phyloP scores from a whole-genome alignment of 2,329 filamentous ascomycete species.

The Raffaelea arxii region DNA sequence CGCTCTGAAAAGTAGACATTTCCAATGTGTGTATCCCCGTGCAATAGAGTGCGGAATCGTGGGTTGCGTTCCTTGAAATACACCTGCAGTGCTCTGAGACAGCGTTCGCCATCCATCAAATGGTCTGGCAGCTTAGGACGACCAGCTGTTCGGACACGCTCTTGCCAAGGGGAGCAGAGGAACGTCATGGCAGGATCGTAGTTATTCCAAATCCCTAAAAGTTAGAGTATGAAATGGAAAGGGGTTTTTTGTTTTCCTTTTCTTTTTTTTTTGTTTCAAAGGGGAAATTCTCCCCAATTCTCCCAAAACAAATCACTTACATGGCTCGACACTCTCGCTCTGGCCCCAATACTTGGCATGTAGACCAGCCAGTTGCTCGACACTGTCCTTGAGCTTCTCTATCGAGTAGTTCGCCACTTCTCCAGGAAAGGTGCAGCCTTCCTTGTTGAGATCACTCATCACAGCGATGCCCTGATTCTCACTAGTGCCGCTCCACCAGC shows the following conservation, averaged over 20 bases:
- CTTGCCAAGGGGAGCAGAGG: conserved; percentile 1
- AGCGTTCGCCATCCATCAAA: conserved; percentile 9
- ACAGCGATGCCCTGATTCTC: conserved; percentile 53
- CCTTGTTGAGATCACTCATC: conserved; percentile 55
- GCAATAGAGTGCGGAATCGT: conserved; percentile 11
- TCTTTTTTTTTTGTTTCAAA: too few relatives aligned
- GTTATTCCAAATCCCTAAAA: conserved; percentile 4
- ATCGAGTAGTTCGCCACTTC: conserved; percentile 22
- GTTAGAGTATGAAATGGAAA: neutral
- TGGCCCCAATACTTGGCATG: conserved; percentile 18
- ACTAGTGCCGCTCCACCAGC: conserved; percentile 17
- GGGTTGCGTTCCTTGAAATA: conserved; percentile 2
- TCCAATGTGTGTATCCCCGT: conserved; percentile 25
- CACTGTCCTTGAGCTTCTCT: conserved; percentile 12
- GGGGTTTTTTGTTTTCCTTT: neutral
- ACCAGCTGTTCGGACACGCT: neutral
- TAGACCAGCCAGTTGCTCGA: conserved; percentile 25
- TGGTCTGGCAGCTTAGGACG: conserved; percentile 1
- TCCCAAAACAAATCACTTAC: too few relatives aligned
- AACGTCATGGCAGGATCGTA: conserved; percentile 4
- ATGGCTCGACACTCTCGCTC: neutral
- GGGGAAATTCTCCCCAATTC: neutral
- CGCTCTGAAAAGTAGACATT: conserved; percentile 24
- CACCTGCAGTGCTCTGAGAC: conserved; percentile 16
- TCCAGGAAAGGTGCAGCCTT: conserved; percentile 34